Base-by-base conservation (phyloP, 2,329 filamentous ascomycete species). In the Calonectria naviculata region DNA sequence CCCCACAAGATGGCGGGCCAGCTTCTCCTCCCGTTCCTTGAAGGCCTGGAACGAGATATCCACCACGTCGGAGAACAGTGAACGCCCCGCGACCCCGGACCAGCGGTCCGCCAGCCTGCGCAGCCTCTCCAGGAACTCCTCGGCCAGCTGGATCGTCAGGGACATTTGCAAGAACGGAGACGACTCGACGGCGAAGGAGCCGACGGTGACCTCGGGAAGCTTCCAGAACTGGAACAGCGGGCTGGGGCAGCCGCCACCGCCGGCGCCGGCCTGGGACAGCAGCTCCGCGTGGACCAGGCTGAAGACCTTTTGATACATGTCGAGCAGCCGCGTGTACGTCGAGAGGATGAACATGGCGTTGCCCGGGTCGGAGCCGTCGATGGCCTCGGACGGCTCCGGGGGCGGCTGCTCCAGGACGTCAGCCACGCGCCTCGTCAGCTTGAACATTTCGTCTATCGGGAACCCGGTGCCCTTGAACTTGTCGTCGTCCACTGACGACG, bases 111-210 rank as follows among this genome's bases (percentile, higher is more conserved):
- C 81, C n/a, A 80, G 79, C 8, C 75, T 73, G 38, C 82, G 79
- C 28, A 85, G 80, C 34, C 81, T 79, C 34, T 74, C 76, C 17
- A 85, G 77, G 47, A 85, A 84, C 73, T 84, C 83, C 68, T 85
- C 83, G 6, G 81, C 84, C n/a, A 86, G 76, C 71, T 85, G 83
- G 34, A 85, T 79, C 3, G 84, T 84, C 24, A 86, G 78, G 13
- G 81, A 84, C 81, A 85, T 84, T 70, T 85, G 84, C 38, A 85
- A 77, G n/a, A 81, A 80, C 1, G 83, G 82, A 5, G 83, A 81
- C 15, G 83, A 81, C 54, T 83, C 81, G 19, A 85, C 81, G 5
- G 83, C 79, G 52, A 85, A 84, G 4, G 82, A 83, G 5, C 84
- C 84, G 3, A 85, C 79, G 5, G 81, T 83, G 5, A 85, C 84